Evolutionary conservation across 176 grass and related monocot species (phyloP).

Genomic region (Juncus effusus): DNA sequence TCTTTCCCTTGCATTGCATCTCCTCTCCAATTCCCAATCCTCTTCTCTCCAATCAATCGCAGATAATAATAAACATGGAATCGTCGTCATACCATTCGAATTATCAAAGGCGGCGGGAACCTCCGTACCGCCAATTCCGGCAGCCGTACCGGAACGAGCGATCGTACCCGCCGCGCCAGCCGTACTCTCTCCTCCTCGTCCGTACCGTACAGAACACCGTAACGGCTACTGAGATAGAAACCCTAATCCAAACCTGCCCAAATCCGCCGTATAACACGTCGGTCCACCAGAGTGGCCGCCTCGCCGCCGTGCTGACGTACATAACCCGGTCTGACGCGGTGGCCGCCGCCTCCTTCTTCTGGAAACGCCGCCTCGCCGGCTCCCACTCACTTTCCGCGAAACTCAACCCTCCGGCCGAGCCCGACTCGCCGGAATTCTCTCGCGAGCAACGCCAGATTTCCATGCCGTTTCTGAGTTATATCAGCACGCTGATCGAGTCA

Average conservation of each 20-base stretch:
- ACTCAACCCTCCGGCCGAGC: slow-evolving; percentile 8
- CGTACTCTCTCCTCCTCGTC: slow-evolving; percentile 40
- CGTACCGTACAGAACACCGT: not conserved
- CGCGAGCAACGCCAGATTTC: slow-evolving; percentile 39
- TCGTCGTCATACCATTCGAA: not conserved
- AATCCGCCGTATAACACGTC: slow-evolving; percentile 14
- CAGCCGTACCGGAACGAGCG: slow-evolving; percentile 6
- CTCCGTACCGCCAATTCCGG: not conserved
- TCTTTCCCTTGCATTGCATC: too few relatives aligned
- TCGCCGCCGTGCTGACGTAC: slow-evolving; percentile 44
- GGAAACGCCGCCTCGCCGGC: slow-evolving; percentile 61
- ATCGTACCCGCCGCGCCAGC: not conserved
- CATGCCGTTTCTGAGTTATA: slow-evolving; percentile 45
- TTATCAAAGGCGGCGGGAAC: slow-evolving; percentile 13
- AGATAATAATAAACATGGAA: slow-evolving; percentile 6
- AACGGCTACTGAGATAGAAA: slow-evolving; percentile 34
- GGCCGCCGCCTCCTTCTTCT: slow-evolving; percentile 50
- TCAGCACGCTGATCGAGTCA: slow-evolving; percentile 37
- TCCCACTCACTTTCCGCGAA: slow-evolving; percentile 42
- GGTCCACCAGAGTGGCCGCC: slow-evolving; percentile 31
- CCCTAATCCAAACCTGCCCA: slow-evolving; percentile 38
- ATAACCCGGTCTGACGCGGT: slow-evolving; percentile 29
- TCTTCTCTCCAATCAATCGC: not conserved
- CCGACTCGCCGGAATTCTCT: slow-evolving; percentile 10
- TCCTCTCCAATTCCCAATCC: not conserved